Conservation (phyloP, 164 flowering plant species). For the Sextonia rubra region DNA sequence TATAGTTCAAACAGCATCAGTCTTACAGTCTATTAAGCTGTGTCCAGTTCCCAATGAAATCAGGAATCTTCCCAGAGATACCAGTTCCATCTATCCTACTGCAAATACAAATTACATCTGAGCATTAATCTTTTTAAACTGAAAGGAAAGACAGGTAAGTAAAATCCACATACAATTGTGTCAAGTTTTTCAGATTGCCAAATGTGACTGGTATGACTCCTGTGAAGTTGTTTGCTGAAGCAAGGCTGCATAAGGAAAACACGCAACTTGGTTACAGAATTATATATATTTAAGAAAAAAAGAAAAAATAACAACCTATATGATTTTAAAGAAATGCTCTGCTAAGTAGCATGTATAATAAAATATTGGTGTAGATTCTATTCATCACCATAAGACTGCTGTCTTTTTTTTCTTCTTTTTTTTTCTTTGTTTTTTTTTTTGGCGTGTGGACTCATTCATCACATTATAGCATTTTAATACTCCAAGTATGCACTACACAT, state of each 20-base stretch:
- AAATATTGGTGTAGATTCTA: background rate
- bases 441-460: no score
- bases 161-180: conserved; percentile 48
- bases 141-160: background rate
- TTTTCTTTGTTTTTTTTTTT: no score
- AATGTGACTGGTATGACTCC: conserved; percentile 52
- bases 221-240: conserved; percentile 49
- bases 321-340: background rate
- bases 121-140: background rate
- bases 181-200: conserved; percentile 43
- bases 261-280: background rate
- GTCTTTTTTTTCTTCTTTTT: no score
- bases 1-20: background rate
- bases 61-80: conserved; percentile 74
- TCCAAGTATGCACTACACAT: no score
- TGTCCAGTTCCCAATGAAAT: conserved; percentile 79
- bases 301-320: background rate
- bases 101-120: conserved; percentile 26
- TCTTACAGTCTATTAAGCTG: conserved; percentile 44
- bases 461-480: no score
- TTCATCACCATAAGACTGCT: background rate
- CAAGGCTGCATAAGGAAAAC: conserved; percentile 30
- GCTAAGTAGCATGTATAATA: background rate
- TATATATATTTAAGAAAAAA: background rate
- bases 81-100: conserved; percentile 74